Evolutionary conservation across 345 rosid genomes (phyloP), one percentile per base, ranked within the genome.

Genomic region (Linum tenue): DNA sequence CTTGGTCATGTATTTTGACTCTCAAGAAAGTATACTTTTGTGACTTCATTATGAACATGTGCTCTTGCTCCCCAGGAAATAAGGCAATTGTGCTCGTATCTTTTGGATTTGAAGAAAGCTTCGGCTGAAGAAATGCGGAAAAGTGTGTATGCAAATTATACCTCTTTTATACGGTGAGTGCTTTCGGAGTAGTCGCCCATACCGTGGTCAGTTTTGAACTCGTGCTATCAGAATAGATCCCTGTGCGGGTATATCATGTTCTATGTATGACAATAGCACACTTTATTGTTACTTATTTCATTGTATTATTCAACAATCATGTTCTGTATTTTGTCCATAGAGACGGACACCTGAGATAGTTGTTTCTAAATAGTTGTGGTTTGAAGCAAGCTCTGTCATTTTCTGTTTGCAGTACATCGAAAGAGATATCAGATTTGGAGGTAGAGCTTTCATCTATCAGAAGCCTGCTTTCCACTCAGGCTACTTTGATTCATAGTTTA

Each of bases 101-200:
- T 95, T 65, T 68, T 95, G 84, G 98, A 91, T 80, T 81, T 95
- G 84, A 95, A 95, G 86, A 89, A 75, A 84, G 91, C 85, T 68
- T 95, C 99, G 14, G 99, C 99, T 4, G 99, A 95, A 72, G 99
- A 91, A 82, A 89, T 95, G 99, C 85, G 99, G 11, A 87, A 78
- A 75, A 95, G 97, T 70, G 99, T 95, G 14, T 95, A 89, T 75
- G 99, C 99, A 62, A 95, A 95, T 70, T 95, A 95, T 68, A 69
- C 99, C 3, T 98, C 99, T 57, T 95, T 95, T 72, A 95, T 95
- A 60, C 89, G 97, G 99, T 94, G 42, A 66, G 78, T 66, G 64
- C 10, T 57, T 57, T 48, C 14, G 53, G 53, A 48, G 14, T 10
- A 48, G 9, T 48, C 14, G 53, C 53, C 53, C 11, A 8, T 2